Conservation (phyloP, 164 flowering plant genomes). For the Saururus chinensis region DNA sequence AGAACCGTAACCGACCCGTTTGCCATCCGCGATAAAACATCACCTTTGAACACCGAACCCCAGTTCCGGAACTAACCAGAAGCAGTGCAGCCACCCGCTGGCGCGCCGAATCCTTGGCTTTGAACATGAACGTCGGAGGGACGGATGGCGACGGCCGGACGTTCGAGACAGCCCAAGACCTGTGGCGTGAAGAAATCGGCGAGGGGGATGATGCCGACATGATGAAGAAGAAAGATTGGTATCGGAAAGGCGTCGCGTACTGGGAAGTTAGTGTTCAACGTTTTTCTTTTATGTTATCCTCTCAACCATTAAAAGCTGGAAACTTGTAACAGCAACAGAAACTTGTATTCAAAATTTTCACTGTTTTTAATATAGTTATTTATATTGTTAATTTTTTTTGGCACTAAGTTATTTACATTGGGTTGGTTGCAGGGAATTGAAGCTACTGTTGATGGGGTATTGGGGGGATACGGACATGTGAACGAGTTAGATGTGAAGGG, state of each 20-base stretch:
- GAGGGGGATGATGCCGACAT: constrained; percentile 22
- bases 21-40: too few species aligned
- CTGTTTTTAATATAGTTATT: neutral
- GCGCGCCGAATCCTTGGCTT: neutral
- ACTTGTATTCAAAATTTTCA: neutral
- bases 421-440: constrained; percentile 51
- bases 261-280: constrained; percentile 51
- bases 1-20: too few species aligned
- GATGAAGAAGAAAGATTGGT: constrained; percentile 57
- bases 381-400: neutral
- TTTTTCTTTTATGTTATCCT: too few species aligned
- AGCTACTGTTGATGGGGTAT: constrained; percentile 87
- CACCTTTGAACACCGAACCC: too few species aligned
- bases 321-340: too few species aligned
- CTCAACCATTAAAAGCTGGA: too few species aligned
- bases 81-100: neutral
- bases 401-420: too few species aligned
- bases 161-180: constrained; percentile 63
- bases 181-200: constrained; percentile 80
- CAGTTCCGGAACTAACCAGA: too few species aligned
- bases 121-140: constrained; percentile 47
- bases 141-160: constrained; percentile 56
- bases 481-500: constrained; percentile 60
- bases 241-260: constrained; percentile 63
- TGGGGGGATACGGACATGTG: constrained; percentile 88